Evolutionary conservation across 257 asterid genomes (phyloP), one percentile per base, ranked within the genome.

Genomic region (Rhazya stricta): DNA sequence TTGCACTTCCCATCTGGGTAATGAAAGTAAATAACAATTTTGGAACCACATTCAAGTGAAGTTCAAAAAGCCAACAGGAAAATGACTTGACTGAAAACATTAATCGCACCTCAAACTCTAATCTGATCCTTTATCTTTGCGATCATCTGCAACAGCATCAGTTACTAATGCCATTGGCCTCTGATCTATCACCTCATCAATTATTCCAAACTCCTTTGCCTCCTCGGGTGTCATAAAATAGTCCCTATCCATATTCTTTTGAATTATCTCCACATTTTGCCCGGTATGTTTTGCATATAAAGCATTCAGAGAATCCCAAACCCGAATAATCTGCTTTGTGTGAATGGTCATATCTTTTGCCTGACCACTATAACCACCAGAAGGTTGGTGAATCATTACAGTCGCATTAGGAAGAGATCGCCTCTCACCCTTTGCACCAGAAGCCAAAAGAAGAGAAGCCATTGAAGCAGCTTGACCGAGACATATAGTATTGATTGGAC

Each of bases 391-490:
- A 81, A 91, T 85, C 98, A 94, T 94, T 61, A 94, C 76, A 6
- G 96, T 85, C 58, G 98, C 96, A 75, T 94, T 94, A 54, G 98
- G 98, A 57, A 94, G 96, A 74, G 96, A 72, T 60, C 90, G 81
- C 74, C 98, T 86, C 89, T 88, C 90, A 77, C 98, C 98, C 86
- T 90, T 91, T 51, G 98, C 89, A 65, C 98, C 98, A 80, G 98
- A 92, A 71, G 97, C 96, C 85, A 94, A 81, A 71, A 94, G 96
- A 69, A 94, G 97, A 79, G 98, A 94, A 58, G 83, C 98, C 98
- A 94, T 94, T 4, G 98, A 91, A 77, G 98, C 97, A 75, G 98
- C 97, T 83, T 90, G 98, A 43, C 98, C 98, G 71, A 94, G 86
- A 76, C 98, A 94, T 65, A 84, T 88, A 8, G 98, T 94, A 72